Evolutionary conservation across 208 protist genomes (phyloP).

Genomic region (Crithidia mellificae): DNA sequence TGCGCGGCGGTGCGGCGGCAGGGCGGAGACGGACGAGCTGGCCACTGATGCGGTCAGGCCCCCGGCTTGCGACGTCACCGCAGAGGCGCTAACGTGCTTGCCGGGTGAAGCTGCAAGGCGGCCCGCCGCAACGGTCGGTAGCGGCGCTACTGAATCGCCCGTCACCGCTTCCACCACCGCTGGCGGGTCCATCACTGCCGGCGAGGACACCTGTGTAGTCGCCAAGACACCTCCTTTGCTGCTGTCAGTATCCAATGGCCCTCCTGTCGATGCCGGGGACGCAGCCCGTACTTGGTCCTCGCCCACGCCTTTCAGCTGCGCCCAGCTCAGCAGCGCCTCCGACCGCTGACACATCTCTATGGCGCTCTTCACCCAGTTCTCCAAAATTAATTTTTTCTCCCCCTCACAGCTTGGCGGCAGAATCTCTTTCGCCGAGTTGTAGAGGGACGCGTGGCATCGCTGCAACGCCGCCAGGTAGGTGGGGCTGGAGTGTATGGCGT

Average conservation of each 20-base stretch:
- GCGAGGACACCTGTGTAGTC: too few species aligned
- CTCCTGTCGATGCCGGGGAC: too few species aligned
- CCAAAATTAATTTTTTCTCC: background rate
- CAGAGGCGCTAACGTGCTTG: too few species aligned
- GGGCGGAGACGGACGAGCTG: background rate
- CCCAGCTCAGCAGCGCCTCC: slow-evolving; percentile 1
- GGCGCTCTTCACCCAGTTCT: background rate
- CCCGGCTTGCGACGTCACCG: background rate
- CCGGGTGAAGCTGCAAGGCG: too few species aligned
- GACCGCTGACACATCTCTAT: background rate
- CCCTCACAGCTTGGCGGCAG: background rate
- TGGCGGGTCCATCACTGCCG: too few species aligned
- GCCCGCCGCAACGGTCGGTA: too few species aligned
- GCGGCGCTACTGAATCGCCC: too few species aligned
- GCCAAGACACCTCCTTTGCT: too few species aligned
- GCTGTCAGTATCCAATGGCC: too few species aligned
- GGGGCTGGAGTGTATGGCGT: background rate
- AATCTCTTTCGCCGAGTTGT: background rate
- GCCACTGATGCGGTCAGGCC: too few species aligned
- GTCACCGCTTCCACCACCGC: too few species aligned
- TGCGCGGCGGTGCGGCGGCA: background rate
- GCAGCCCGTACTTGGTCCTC: background rate
- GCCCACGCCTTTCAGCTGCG: slow-evolving; percentile 2
- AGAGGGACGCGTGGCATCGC: background rate
- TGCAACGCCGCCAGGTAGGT: background rate